A percentile compares a stretch with the other conserved stretches of the same genome.
Evolutionary conservation across 2,329 filamentous ascomycete genomes (phyloP).

Genomic region (Xylaria sp.): DNA sequence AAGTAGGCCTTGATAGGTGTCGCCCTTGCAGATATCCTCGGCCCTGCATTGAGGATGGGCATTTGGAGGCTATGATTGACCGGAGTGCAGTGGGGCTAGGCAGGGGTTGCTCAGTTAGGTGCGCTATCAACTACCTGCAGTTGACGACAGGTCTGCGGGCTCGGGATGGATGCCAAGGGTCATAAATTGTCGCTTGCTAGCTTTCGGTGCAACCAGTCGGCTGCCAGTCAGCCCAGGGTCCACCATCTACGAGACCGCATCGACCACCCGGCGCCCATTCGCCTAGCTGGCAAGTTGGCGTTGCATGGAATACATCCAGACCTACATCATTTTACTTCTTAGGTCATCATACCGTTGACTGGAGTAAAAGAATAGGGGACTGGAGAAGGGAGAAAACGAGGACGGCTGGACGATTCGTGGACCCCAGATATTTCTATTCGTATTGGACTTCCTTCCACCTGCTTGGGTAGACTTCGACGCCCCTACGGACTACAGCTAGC

Average conservation of each 20-base stretch:
- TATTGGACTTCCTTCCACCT: not conserved
- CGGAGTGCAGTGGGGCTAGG: not conserved
- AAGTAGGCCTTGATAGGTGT: conserved; percentile 9
- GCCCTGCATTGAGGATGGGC: conserved; percentile 18
- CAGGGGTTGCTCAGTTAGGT: not conserved
- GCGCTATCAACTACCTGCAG: not conserved
- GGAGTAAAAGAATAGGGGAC: conserved; percentile 2
- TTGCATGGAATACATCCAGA: not conserved
- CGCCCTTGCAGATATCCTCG: conserved; percentile 25
- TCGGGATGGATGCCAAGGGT: not conserved
- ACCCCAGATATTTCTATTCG: not conserved
- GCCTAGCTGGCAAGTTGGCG: not conserved
- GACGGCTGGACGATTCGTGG: not conserved
- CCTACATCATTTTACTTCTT: not conserved
- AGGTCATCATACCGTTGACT: conserved; percentile 15
- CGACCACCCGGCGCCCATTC: not conserved
- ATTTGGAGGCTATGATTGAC: conserved; percentile 21
- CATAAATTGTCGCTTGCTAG: not conserved
- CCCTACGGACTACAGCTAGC: no score
- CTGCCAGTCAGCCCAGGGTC: not conserved
- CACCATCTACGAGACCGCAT: not conserved
- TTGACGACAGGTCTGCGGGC: not conserved
- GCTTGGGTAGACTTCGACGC: not conserved
- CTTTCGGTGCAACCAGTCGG: not conserved
- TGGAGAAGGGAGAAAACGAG: not conserved